Evolutionary conservation across 2,329 filamentous ascomycete species (phyloP).

Genomic region (Leptoxyphium fumago): DNA sequence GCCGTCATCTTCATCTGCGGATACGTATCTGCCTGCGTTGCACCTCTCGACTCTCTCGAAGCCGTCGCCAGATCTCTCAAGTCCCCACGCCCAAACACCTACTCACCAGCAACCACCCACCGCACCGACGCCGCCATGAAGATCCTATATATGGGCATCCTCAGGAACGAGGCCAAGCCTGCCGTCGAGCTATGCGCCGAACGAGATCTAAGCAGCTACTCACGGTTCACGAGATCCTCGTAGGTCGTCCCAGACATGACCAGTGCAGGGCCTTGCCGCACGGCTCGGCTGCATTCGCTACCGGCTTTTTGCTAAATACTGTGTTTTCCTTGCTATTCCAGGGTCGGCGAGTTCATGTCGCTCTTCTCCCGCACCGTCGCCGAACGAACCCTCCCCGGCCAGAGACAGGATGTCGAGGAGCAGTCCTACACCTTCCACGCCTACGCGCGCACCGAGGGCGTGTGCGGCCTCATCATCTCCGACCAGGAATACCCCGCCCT

Average conservation of each 20-base stretch:
- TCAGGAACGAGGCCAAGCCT: slow-evolving; percentile 65
- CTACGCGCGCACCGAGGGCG: slow-evolving; percentile 30
- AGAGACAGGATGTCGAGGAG: slow-evolving; percentile 75
- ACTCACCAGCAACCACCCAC: neutral
- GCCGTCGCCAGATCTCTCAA: neutral
- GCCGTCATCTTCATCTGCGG: too few species aligned
- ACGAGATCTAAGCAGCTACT: slow-evolving; percentile 65
- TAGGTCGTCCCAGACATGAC: neutral
- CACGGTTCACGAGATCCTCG: slow-evolving; percentile 55
- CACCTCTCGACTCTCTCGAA: neutral
- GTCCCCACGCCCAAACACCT: neutral
- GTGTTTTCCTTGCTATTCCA: slow-evolving; percentile 11
- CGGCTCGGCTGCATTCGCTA: too few species aligned
- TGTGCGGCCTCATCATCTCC: slow-evolving; percentile 32
- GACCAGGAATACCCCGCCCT: slow-evolving; percentile 45
- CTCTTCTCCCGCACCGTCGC: slow-evolving; percentile 79
- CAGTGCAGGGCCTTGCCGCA: neutral
- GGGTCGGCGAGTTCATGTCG: slow-evolving; percentile 58
- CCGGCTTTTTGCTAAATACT: too few species aligned
- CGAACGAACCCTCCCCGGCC: slow-evolving; percentile 65
- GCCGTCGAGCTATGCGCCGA: slow-evolving; percentile 63
- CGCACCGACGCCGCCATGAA: slow-evolving; percentile 48
- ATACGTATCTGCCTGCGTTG: neutral
- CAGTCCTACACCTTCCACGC: slow-evolving; percentile 52
- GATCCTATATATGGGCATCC: slow-evolving; percentile 75